Evolutionary conservation across 306 rosid species (phyloP), one percentile per base, ranked within the genome.

Genomic region (Astragalus membranaceus): DNA sequence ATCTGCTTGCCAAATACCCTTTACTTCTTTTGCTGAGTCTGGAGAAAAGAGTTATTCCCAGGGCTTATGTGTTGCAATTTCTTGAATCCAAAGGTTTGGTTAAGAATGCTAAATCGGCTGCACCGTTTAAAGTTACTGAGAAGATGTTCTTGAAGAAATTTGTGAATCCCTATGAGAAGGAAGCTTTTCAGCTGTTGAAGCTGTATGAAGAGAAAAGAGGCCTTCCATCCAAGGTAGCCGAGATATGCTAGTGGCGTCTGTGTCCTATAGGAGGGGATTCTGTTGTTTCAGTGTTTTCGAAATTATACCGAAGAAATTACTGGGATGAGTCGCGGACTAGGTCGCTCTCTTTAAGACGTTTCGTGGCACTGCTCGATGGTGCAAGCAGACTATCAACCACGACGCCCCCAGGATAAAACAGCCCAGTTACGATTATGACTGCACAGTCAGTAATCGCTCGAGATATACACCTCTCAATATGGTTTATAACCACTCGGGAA

Each of bases 1-100:
- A 10, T 15, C 9, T 13, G 4, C 23, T 84, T 49, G 52, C 64
- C 6, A 78, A 55, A 17, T 0, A 32, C 11, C 72, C 85, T 0
- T 0, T 15, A 1, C 46, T 84, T 39, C 3, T 84, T 32, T 48
- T 68, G 33, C 2, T 61, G 23, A 84, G 85, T 55, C 62, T 80
- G 70, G 58, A 84, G 64, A 78, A 56, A 7, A 70, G 75, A 41
- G 14, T 57, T 63, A 71, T 78, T 29, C 88, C 88, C 2, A 84
- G 88, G 68, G 72, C 72, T 67, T 54, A 32, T n/a, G 85, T 84
- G 30, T 12, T 84, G 51, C 73, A 10, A 17, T 55, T 54, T 61
- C 78, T 84, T 64, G 68, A 33, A 3, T 54, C 67, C 10, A 71
- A 50, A 41, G 85, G 81, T 9, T 80, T 80, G 72, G 14, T 64